Conservation (phyloP, 1,139 yeast species). For the Sugiyamaella neomexicana region DNA sequence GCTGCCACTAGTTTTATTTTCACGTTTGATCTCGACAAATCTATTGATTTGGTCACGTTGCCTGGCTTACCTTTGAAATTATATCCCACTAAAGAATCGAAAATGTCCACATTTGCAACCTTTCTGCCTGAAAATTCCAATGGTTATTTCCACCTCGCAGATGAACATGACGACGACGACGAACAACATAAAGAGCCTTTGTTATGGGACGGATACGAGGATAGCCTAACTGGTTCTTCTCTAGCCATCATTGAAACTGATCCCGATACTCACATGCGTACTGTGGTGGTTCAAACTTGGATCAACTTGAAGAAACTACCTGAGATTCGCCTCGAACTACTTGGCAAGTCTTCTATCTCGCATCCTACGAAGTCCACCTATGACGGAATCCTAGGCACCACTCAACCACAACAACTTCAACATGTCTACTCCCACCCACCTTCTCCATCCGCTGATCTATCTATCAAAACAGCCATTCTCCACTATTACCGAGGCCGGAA, state of each 20-base stretch:
- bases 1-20: slow-evolving; percentile 25
- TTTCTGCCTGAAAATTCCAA: slow-evolving; percentile 24
- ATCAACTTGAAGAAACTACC: slow-evolving; percentile 9
- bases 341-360: background rate
- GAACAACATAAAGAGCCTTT: slow-evolving; percentile 26
- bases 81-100: slow-evolving; percentile 22
- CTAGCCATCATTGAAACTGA: slow-evolving; percentile 20
- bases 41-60: slow-evolving; percentile 23
- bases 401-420: background rate
- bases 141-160: slow-evolving; percentile 21
- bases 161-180: slow-evolving; percentile 23
- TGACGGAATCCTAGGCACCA: background rate
- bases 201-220: slow-evolving; percentile 25
- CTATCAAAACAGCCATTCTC: slow-evolving; percentile 20
- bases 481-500: slow-evolving; percentile 30
- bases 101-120: slow-evolving; percentile 27
- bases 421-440: background rate
- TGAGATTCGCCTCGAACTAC: slow-evolving; percentile 7
- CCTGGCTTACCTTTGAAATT: slow-evolving; percentile 30
- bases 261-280: slow-evolving; percentile 8
- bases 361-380: slow-evolving; percentile 7
- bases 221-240: slow-evolving; percentile 19
- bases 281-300: slow-evolving; percentile 4
- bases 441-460: slow-evolving; percentile 2
- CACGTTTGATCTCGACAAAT: slow-evolving; percentile 25